Conservation (phyloP, 2,329 filamentous ascomycete genomes). For the Hymenoscyphus fraxineus region DNA sequence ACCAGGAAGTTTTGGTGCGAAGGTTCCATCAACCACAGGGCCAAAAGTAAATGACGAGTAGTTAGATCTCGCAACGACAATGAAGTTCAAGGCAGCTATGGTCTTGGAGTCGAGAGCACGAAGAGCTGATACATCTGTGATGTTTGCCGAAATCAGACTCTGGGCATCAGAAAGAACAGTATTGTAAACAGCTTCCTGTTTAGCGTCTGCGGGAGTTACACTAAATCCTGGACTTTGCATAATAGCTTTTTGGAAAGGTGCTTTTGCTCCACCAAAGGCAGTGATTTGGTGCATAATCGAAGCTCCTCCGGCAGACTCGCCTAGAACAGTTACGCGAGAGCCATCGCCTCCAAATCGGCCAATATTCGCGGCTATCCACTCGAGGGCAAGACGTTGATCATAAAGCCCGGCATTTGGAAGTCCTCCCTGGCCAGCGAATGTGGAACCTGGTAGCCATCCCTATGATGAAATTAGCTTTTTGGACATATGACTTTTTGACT, state of each 20-base stretch:
- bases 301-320: slow-evolving; percentile 49
- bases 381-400: slow-evolving; percentile 53
- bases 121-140: slow-evolving; percentile 5
- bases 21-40: slow-evolving; percentile 46
- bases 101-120: neutral
- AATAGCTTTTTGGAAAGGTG: slow-evolving; percentile 41
- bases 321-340: slow-evolving; percentile 47
- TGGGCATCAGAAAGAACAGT: slow-evolving; percentile 13
- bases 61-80: neutral
- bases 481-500: neutral
- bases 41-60: slow-evolving; percentile 33
- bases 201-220: slow-evolving; percentile 8
- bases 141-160: slow-evolving; percentile 7
- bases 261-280: slow-evolving; percentile 42
- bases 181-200: slow-evolving; percentile 17
- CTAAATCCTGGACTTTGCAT: slow-evolving; percentile 26
- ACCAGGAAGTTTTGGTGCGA: slow-evolving; percentile 44
- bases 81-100: slow-evolving; percentile 11
- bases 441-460: slow-evolving; percentile 39
- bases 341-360: slow-evolving; percentile 52
- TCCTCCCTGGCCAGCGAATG: slow-evolving; percentile 39
- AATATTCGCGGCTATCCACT: slow-evolving; percentile 55
- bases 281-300: slow-evolving; percentile 55
- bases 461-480: slow-evolving; percentile 18
- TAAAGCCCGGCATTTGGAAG: slow-evolving; percentile 48